Conservation (phyloP, 2,329 filamentous ascomycete genomes). For the Exophiala lecanii-corni region DNA sequence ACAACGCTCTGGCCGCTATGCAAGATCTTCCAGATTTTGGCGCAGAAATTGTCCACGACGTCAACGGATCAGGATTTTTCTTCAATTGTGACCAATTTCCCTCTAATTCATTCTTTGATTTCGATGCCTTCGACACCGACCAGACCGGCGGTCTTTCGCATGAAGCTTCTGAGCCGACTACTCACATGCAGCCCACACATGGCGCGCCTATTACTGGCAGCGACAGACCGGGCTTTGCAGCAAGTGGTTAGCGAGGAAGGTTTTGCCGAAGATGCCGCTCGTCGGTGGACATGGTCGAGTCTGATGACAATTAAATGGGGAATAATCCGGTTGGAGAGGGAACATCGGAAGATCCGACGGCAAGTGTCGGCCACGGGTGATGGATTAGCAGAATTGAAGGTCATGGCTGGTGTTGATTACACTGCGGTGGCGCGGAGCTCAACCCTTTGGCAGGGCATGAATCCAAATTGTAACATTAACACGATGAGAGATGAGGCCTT, state of each 20-base stretch:
- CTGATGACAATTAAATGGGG: conserved; percentile 44
- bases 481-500: conserved; percentile 8
- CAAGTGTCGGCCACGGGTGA: conserved; percentile 22
- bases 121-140: conserved; percentile 47
- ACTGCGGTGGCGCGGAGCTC: conserved; percentile 37
- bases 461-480: conserved; percentile 17
- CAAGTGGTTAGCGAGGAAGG: conserved; percentile 43
- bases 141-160: conserved; percentile 42
- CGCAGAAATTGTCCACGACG: conserved; percentile 69
- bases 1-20: conserved; percentile 60
- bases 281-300: conserved; percentile 39
- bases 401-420: conserved; percentile 33
- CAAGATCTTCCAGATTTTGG: conserved; percentile 73
- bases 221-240: conserved; percentile 51
- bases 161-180: conserved; percentile 47
- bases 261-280: conserved; percentile 33
- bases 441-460: conserved; percentile 32
- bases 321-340: conserved; percentile 40
- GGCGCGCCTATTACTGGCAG: conserved; percentile 51
- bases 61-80: conserved; percentile 49
- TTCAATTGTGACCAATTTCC: conserved; percentile 40
- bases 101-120: conserved; percentile 53
- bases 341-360: conserved; percentile 32
- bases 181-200: conserved; percentile 51
- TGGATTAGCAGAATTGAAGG: conserved; percentile 11